phyloP scores from a whole-genome alignment of 768 basidiomycete species.

The Porpolomopsis calyptriformis region DNA sequence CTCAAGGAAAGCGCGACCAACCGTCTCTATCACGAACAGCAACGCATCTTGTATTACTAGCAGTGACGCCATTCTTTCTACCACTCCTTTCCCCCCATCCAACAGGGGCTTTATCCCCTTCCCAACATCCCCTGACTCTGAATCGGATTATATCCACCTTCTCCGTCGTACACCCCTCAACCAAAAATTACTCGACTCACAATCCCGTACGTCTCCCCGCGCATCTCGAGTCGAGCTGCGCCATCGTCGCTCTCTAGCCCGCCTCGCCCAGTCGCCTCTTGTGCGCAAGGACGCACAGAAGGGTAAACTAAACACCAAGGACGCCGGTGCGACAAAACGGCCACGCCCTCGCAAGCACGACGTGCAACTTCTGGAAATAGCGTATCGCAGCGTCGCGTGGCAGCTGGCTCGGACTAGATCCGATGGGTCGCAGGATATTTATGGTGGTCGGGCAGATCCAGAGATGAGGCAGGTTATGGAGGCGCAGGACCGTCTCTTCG shows the following conservation, averaged over 20 bases:
- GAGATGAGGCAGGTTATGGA: conserved; percentile 6
- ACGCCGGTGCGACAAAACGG: neutral
- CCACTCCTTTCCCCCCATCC: neutral
- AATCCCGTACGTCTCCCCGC: conserved; percentile 1
- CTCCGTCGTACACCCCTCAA: neutral
- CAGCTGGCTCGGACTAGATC: neutral
- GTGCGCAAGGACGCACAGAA: conserved; percentile 6
- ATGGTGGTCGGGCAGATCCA: too few species aligned
- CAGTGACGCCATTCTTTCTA: too few species aligned
- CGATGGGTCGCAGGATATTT: neutral
- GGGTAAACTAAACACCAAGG: neutral
- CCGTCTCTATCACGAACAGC: conserved; percentile 4
- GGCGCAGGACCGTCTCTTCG: conserved; percentile 8
- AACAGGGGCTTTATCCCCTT: neutral
- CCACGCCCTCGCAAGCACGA: conserved; percentile 1
- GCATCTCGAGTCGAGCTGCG: conserved; percentile 8
- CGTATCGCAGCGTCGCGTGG: conserved; percentile 9
- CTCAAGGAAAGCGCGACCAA: neutral
- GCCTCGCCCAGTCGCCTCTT: conserved; percentile 8
- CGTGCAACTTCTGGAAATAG: conserved; percentile 5
- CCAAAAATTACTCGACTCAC: neutral
- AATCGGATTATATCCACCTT: neutral
- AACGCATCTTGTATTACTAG: neutral
- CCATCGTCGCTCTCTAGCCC: conserved; percentile 9
- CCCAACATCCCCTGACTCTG: neutral